Conservation (phyloP, 2,329 filamentous ascomycete genomes). For the Trichoderma aggressivum region DNA sequence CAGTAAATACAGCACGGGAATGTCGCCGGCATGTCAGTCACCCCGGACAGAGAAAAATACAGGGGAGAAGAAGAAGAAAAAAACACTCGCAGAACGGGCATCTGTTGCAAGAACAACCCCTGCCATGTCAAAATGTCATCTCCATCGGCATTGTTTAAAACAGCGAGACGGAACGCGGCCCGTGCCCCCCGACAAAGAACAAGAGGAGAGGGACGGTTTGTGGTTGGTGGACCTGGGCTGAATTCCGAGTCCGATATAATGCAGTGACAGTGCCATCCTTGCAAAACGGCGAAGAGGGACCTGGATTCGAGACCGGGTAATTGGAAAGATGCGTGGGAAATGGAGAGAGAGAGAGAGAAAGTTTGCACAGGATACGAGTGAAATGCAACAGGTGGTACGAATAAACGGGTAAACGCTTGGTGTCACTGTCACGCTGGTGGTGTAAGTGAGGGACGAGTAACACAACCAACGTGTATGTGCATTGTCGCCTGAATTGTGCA, state of each 20-base stretch:
- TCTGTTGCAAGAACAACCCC: neutral
- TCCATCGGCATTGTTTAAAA: neutral
- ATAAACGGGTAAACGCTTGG: neutral
- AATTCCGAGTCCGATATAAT: neutral
- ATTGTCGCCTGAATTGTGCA: neutral
- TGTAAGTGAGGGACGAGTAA: neutral
- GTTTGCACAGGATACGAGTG: neutral
- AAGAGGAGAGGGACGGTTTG: neutral
- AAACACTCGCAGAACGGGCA: neutral
- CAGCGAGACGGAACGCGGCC: neutral
- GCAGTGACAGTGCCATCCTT: neutral
- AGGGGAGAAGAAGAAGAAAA: neutral
- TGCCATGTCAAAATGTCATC: neutral
- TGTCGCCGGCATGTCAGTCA: neutral
- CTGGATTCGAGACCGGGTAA: neutral
- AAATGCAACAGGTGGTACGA: neutral
- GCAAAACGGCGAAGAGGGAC: neutral
- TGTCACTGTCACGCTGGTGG: neutral
- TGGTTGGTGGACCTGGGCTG: slow-evolving; percentile 5
- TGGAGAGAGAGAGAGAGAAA: neutral
- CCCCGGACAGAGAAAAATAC: neutral
- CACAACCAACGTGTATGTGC: neutral
- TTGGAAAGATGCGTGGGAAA: neutral
- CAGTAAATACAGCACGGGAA: too few species aligned
- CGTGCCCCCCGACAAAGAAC: neutral